Conservation (phyloP, 306 rosid genomes). For the Inga leiocalycina region DNA sequence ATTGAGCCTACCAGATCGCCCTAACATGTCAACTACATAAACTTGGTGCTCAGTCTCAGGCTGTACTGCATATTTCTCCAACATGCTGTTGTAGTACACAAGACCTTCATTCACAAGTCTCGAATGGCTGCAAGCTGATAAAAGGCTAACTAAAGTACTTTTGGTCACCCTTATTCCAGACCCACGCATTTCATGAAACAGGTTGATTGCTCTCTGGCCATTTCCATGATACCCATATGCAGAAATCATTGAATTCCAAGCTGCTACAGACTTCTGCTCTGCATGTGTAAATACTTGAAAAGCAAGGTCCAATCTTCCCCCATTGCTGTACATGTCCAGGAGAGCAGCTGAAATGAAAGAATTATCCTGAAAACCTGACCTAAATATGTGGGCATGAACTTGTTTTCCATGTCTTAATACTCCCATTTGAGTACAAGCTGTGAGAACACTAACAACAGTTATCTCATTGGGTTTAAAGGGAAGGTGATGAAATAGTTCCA, state of each 20-base stretch:
- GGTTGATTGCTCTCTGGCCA: slow-evolving; percentile 48
- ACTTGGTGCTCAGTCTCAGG: slow-evolving; percentile 60
- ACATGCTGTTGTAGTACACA: slow-evolving; percentile 46
- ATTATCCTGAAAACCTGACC: slow-evolving; percentile 39
- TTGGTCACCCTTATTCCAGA: slow-evolving; percentile 47
- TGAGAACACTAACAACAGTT: slow-evolving; percentile 55
- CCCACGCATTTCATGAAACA: slow-evolving; percentile 48
- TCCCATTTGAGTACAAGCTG: slow-evolving; percentile 59
- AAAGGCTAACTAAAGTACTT: slow-evolving; percentile 61
- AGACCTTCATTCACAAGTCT: slow-evolving; percentile 54
- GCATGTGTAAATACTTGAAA: slow-evolving; percentile 44
- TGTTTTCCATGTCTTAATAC: slow-evolving; percentile 50
- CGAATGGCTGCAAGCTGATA: slow-evolving; percentile 68
- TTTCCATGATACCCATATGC: slow-evolving; percentile 58
- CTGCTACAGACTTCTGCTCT: slow-evolving; percentile 47
- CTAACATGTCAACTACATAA: slow-evolving; percentile 57
- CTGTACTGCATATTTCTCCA: slow-evolving; percentile 46
- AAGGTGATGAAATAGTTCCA: slow-evolving; percentile 46
- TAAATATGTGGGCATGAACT: slow-evolving; percentile 42
- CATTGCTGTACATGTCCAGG: slow-evolving; percentile 55
- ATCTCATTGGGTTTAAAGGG: slow-evolving; percentile 51
- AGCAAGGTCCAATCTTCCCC: slow-evolving; percentile 59
- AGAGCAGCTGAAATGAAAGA: slow-evolving; percentile 60
- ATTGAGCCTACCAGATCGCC: slow-evolving; percentile 51
- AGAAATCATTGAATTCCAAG: slow-evolving; percentile 65